Percentiles rank a stretch among this genome's conserved stretches.
Evolutionary conservation across 2,329 filamentous ascomycete genomes (phyloP).

Genomic region (Penicillium sp.): DNA sequence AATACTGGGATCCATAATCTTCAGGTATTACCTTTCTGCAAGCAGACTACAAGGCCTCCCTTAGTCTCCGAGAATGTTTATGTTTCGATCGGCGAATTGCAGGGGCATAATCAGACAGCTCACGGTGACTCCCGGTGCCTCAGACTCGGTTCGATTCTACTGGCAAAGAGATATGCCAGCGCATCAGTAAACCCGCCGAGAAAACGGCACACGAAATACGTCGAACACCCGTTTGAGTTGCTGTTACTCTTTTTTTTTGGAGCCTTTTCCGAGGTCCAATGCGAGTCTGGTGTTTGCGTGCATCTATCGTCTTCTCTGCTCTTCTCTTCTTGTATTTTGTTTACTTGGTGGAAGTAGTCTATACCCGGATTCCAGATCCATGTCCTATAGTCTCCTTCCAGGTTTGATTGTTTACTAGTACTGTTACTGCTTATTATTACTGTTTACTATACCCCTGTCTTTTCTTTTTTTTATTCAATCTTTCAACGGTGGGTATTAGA

Average conservation of each 20-base stretch:
- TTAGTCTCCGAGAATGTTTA: slow-evolving; percentile 15
- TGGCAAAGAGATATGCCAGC: slow-evolving; percentile 85
- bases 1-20: neutral
- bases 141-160: slow-evolving; percentile 46
- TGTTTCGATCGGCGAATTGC: slow-evolving; percentile 34
- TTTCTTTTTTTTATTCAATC: neutral
- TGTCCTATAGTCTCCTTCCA: neutral
- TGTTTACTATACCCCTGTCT: neutral
- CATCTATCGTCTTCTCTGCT: neutral
- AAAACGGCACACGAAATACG: slow-evolving; percentile 1
- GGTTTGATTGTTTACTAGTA: neutral
- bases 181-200: slow-evolving; percentile 59
- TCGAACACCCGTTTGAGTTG: slow-evolving; percentile 4
- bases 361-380: neutral
- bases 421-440: neutral
- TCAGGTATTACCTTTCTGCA: neutral
- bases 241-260: neutral
- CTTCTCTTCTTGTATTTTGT: neutral
- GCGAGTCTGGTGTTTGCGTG: neutral
- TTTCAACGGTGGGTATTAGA: slow-evolving; percentile 8
- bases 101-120: slow-evolving; percentile 14
- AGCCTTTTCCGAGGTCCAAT: neutral
- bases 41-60: neutral
- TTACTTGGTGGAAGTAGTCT: neutral
- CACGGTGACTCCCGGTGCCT: slow-evolving; percentile 10